A percentile compares a stretch with the other conserved stretches of the same genome.
Evolutionary conservation across 176 grass and related monocot species (phyloP).

Genomic region (Bromus sterilis): DNA sequence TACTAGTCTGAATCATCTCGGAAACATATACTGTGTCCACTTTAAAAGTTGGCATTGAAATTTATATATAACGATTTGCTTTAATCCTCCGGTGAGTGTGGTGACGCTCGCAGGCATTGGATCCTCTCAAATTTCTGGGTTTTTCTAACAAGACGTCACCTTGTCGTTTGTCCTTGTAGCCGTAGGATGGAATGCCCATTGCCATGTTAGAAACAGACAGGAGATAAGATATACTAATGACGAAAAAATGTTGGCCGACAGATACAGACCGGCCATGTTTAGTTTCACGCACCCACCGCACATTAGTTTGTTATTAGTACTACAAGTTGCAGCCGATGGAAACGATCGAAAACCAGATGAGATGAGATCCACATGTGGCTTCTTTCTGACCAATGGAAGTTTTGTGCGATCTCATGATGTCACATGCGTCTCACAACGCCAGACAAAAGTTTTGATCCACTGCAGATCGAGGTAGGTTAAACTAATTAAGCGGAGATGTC

Average conservation of each 20-base stretch:
- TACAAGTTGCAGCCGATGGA: neutral
- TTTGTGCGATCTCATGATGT: constrained; percentile 11
- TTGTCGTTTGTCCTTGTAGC: constrained; percentile 6
- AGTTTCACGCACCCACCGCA: neutral
- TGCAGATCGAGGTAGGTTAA: neutral
- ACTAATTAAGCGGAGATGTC: neutral
- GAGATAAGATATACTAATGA: neutral
- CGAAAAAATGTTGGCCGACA: neutral
- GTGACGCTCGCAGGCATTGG: neutral
- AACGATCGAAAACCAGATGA: neutral
- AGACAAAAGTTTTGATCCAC: constrained; percentile 12
- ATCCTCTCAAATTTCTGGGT: neutral
- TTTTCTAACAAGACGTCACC: neutral
- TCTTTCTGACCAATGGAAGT: constrained; percentile 31
- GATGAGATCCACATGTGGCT: constrained; percentile 4
- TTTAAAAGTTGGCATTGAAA: too few species aligned
- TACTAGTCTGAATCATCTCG: too few species aligned
- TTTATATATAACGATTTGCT: too few species aligned
- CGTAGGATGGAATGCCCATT: neutral
- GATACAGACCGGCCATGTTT: neutral
- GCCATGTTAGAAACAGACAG: neutral
- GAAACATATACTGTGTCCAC: too few species aligned
- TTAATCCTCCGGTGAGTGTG: too few species aligned
- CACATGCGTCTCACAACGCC: constrained; percentile 16
- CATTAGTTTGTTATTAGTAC: neutral